Evolutionary conservation across 495 filamentous ascomycete species (phyloP), one percentile per base, ranked within the genome.

Genomic region (Aspergillus hancockii): DNA sequence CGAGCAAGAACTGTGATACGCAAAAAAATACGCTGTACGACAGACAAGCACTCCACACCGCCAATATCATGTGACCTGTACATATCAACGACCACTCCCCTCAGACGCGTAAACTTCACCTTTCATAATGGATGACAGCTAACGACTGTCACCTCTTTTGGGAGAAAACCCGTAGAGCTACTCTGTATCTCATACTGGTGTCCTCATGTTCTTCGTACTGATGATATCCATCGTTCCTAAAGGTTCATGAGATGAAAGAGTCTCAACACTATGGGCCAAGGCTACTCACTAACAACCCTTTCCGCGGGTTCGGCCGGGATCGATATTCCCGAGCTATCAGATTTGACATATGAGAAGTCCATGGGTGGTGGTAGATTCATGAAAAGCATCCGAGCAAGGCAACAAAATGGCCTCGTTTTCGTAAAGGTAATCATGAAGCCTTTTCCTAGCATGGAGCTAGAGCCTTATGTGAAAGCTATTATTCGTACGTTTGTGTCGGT

Each of bases 361-460:
- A 86, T 98, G 67, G 95, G 94, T 49, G 89, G 87, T 55, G 92
- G 91, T n/a, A 85, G 94, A 30, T 97, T 99, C 68, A 93, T 98
- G 87, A 98, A 98, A 75, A 93, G 89, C 62, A 92, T 98, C 61
- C 85, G 93, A 59, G 95, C 95, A 18, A 81, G 92, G 50, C 89
- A 95, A 69, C 87, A 87, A 49, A 89, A 96, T 81, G 94, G 95
- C 49, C 76, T 96, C 18, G 92, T 94, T 21, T 86, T 97, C 54
- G 91, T 92, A 67, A 98, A 97, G 76, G 87, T 96, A 14, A 88
- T 96, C 55, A 88, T 97, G 76, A 99, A 98, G 70, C 92, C 93
- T 14, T 95, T 82, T 63, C 74, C 86, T 13, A 83, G 84, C 55
- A 84, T 95, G 81, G 82, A 89, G 49, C 79, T 97, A 61, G 87